Percentiles rank a stretch among this genome's conserved stretches.
Conservation (phyloP, 345 rosid species). For the Linum usitatissimum region DNA sequence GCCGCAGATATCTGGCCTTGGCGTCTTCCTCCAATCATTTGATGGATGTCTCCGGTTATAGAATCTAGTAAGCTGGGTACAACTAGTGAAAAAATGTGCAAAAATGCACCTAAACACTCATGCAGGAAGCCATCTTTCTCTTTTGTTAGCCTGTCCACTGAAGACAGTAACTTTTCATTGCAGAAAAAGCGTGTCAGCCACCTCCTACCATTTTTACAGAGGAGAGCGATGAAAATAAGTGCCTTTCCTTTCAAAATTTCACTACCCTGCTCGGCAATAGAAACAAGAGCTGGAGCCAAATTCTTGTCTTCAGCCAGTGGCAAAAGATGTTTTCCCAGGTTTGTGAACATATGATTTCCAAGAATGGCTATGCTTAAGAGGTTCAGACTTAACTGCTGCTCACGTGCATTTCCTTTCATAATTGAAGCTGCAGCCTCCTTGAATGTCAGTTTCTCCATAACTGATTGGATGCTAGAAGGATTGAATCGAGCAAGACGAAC, state of each 20-base stretch:
- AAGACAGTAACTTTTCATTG: conserved; percentile 62
- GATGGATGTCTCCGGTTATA: conserved; percentile 72
- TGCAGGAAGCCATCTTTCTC: conserved; percentile 75
- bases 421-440: conserved; percentile 75
- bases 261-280: conserved; percentile 82
- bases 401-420: conserved; percentile 72
- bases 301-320: conserved; percentile 69
- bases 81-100: conserved; percentile 50
- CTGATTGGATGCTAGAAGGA: conserved; percentile 61
- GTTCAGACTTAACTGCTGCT: conserved; percentile 88
- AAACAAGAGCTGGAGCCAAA: conserved; percentile 55
- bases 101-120: conserved; percentile 65
- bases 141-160: conserved; percentile 77
- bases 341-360: conserved; percentile 61
- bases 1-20: conserved; percentile 60
- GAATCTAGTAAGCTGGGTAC: conserved; percentile 62
- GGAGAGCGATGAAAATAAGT: conserved; percentile 70
- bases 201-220: conserved; percentile 73
- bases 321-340: conserved; percentile 65
- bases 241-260: conserved; percentile 78
- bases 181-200: conserved; percentile 80
- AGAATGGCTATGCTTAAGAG: conserved; percentile 77
- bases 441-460: conserved; percentile 65
- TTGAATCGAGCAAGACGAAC: conserved; percentile 88
- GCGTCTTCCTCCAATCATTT: conserved; percentile 76